Conservation (phyloP, 495 filamentous ascomycete genomes). For the Aspergillus bertholletiae region DNA sequence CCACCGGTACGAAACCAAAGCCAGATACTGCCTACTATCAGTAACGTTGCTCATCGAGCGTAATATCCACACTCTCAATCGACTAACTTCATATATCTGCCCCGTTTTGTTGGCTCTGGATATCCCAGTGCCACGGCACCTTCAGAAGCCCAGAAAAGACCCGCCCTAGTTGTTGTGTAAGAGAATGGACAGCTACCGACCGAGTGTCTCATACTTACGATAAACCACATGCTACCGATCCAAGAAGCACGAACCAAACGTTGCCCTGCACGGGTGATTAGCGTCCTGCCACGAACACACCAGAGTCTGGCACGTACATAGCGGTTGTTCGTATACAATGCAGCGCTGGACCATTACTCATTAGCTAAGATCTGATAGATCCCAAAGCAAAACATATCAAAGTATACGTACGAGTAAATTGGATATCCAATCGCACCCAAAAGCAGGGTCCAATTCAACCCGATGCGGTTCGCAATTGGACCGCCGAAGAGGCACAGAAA, state of each 20-base stretch:
- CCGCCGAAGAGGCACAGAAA: slow-evolving; percentile 53
- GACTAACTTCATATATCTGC: slow-evolving; percentile 45
- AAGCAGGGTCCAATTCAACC: slow-evolving; percentile 57
- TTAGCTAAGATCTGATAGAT: slow-evolving; percentile 27
- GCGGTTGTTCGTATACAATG: slow-evolving; percentile 63
- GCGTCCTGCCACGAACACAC: background rate
- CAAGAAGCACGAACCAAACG: slow-evolving; percentile 62
- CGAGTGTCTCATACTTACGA: slow-evolving; percentile 29
- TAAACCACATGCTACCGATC: slow-evolving; percentile 59
- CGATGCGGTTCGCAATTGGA: slow-evolving; percentile 52
- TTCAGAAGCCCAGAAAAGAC: slow-evolving; percentile 64
- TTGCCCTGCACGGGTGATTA: slow-evolving; percentile 34
- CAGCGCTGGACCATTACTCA: slow-evolving; percentile 31
- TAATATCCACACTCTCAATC: background rate
- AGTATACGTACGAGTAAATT: slow-evolving; percentile 29
- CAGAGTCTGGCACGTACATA: slow-evolving; percentile 27
- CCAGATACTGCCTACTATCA: slow-evolving; percentile 44
- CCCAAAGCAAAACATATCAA: background rate
- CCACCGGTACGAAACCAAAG: slow-evolving; percentile 55
- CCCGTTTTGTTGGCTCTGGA: slow-evolving; percentile 56
- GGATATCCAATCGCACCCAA: slow-evolving; percentile 50
- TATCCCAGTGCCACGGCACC: slow-evolving; percentile 62
- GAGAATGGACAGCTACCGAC: background rate
- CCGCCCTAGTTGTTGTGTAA: slow-evolving; percentile 33
- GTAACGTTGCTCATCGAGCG: background rate